Evolutionary conservation across 2,329 filamentous ascomycete genomes (phyloP).

Genomic region (Botrytis byssoidea): DNA sequence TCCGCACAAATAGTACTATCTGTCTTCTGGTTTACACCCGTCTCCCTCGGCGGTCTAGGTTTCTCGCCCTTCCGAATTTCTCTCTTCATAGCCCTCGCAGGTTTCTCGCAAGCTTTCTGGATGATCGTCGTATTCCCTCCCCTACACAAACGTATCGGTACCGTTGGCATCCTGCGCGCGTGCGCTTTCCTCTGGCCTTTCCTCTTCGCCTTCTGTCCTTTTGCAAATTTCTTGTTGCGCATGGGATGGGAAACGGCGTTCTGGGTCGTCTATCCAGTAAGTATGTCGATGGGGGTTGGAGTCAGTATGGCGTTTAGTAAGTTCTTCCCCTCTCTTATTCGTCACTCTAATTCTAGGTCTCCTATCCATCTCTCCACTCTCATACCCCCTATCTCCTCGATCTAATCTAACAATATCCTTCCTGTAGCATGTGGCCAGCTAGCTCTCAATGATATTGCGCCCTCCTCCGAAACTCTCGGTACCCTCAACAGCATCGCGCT

Average conservation of each 20-base stretch:
- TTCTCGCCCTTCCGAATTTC: constrained; percentile 65
- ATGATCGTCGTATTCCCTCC: constrained; percentile 67
- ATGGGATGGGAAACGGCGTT: constrained; percentile 42
- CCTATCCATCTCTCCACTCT: not conserved
- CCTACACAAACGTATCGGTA: constrained; percentile 65
- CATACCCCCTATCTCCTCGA: not conserved
- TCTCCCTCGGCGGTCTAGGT: constrained; percentile 62
- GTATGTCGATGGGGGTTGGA: constrained; percentile 59
- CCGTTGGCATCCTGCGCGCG: constrained; percentile 59
- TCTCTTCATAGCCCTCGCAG: constrained; percentile 61
- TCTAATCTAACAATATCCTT: constrained; percentile 44
- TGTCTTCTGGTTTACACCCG: constrained; percentile 65
- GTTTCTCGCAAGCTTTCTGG: constrained; percentile 68
- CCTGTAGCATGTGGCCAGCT: constrained; percentile 71
- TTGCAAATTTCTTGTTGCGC: constrained; percentile 57
- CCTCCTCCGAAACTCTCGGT: constrained; percentile 61
- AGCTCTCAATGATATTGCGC: constrained; percentile 70
- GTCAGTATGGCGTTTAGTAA: constrained; percentile 50
- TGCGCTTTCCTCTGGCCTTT: constrained; percentile 63
- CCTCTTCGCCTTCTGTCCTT: constrained; percentile 56
- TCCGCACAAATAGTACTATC: constrained; percentile 49
- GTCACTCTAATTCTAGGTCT: not conserved
- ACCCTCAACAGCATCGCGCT: constrained; percentile 70
- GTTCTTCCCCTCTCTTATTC: constrained; percentile 46
- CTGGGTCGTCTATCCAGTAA: constrained; percentile 34